Evolutionary conservation across 305 asterid species (phyloP).

Genomic region (Striga hermonthica): DNA sequence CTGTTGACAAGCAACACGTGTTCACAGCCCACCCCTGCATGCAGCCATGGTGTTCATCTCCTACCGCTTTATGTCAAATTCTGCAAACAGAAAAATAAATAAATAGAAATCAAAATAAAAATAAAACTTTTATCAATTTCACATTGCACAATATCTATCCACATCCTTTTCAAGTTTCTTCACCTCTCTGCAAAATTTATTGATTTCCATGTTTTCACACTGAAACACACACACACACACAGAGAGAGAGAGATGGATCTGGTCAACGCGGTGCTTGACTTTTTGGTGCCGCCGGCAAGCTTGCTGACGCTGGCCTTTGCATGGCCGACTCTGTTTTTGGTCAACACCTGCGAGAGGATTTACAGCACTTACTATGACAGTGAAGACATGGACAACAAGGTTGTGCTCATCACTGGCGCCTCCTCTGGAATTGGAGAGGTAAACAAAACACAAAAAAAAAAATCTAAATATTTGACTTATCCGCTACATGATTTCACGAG

Average conservation of each 20-base stretch:
- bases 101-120: no score
- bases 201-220: no score
- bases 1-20: background rate
- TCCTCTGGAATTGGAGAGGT: slow-evolving; percentile 98
- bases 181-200: background rate
- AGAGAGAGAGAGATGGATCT: slow-evolving; percentile 43
- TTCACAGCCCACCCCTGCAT: slow-evolving; percentile 3
- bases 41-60: slow-evolving; percentile 46
- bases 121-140: no score
- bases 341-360: slow-evolving; percentile 63
- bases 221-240: no score
- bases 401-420: slow-evolving; percentile 84
- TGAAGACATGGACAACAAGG: slow-evolving; percentile 64
- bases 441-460: no score
- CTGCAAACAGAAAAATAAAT: background rate
- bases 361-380: slow-evolving; percentile 41
- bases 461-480: background rate
- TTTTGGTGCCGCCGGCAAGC: slow-evolving; percentile 84
- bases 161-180: no score
- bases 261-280: slow-evolving; percentile 48
- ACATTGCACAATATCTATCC: no score
- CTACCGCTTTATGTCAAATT: slow-evolving; percentile 39
- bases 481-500: no score
- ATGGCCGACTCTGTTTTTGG: slow-evolving; percentile 80
- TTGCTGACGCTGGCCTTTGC: slow-evolving; percentile 75